Percentiles rank a stretch among this genome's conserved stretches.
These are phyloP conservation scores for Sphagnum fallax DNA, from an alignment of 228 moss, liverwort and hornwort genomes.

Conservation along the genomic window DNA sequence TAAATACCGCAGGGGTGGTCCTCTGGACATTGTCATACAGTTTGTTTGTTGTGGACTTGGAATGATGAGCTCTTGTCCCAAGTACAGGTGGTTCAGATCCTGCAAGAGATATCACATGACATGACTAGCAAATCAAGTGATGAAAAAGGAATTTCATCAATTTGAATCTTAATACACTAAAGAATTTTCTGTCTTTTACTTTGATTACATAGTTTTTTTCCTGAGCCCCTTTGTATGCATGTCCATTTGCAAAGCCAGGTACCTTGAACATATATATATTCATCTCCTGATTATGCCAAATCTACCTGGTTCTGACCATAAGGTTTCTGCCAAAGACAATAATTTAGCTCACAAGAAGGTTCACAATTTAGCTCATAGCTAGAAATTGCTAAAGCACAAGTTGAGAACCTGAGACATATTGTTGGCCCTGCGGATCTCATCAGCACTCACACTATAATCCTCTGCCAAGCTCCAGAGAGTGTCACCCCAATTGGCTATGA, in stretches of 20 bases:
- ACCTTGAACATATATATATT: too few species aligned
- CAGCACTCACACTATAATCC: conserved; percentile 28
- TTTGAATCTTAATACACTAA: background rate
- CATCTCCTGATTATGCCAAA: background rate
- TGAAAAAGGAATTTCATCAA: background rate
- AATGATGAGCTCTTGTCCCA: conserved; percentile 38
- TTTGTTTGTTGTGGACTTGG: conserved; percentile 23
- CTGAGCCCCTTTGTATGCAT: too few species aligned
- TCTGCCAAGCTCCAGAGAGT: conserved; percentile 36
- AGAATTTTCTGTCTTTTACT: too few species aligned
- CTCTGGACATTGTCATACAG: conserved; percentile 18
- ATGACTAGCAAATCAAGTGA: too few species aligned
- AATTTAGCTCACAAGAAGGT: background rate
- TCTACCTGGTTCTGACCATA: background rate
- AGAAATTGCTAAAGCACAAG: background rate
- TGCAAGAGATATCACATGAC: conserved; percentile 1
- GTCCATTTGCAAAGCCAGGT: too few species aligned
- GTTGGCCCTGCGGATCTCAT: conserved; percentile 29
- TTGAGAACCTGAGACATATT: conserved; percentile 21
- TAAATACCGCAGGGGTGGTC: conserved; percentile 30
- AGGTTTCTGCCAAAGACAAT: background rate
- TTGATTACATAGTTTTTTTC: too few species aligned
- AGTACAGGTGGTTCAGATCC: conserved; percentile 27
- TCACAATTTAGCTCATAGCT: background rate
- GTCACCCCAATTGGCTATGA: conserved; percentile 42